Conservation (phyloP, 83 land plant species). For the Picea abies region DNA sequence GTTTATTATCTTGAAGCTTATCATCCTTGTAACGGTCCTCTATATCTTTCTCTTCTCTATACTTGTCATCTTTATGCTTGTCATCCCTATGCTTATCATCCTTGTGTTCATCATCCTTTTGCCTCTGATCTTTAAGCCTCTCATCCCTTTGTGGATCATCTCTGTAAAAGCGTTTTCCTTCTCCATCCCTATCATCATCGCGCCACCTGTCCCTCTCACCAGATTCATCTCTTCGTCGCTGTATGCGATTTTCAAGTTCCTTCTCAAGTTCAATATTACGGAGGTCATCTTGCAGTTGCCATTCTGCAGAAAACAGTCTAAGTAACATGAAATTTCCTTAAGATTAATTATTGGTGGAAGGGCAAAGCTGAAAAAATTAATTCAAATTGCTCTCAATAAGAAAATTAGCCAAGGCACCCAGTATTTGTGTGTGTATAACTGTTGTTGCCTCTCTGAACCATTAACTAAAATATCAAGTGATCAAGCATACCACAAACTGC, state of each 20-base stretch:
- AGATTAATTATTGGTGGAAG: not conserved
- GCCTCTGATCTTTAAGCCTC: slow-evolving; percentile 8
- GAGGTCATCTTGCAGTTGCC: slow-evolving; percentile 31
- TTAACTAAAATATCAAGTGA: not conserved
- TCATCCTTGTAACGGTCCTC: slow-evolving; percentile 23
- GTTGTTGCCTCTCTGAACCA: not conserved
- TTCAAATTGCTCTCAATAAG: not conserved
- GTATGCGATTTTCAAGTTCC: slow-evolving; percentile 47
- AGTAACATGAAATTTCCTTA: not conserved
- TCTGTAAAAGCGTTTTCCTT: slow-evolving; percentile 24
- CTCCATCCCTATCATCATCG: slow-evolving; percentile 36
- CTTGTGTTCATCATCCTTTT: slow-evolving; percentile 21
- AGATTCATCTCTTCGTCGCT: slow-evolving; percentile 42
- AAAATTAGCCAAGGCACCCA: not conserved
- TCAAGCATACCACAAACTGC: not conserved
- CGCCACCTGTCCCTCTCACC: slow-evolving; percentile 45
- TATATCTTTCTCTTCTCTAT: slow-evolving; percentile 9
- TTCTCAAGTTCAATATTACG: slow-evolving; percentile 47
- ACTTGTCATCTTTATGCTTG: slow-evolving; percentile 9
- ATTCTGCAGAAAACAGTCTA: slow-evolving; percentile 15
- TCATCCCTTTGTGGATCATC: slow-evolving; percentile 33
- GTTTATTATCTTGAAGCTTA: slow-evolving; percentile 25
- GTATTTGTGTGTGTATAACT: not conserved
- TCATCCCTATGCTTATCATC: slow-evolving; percentile 21
- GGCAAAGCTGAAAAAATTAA: not conserved